These are phyloP conservation scores for Triticum aestivum DNA, from an alignment of 176 grass and related monocot species.

Conservation along the genomic window IWGSC_CS_RefSeq_v2.1 NC_057808.1:482286861-482287360, in stretches of 20 bases:
- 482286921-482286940: conserved; percentile 99
- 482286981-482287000: conserved; percentile 14
- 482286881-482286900: conserved; percentile 72
- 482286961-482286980: conserved; percentile 43
- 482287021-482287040: conserved; percentile 58
- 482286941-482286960: conserved; percentile 90
- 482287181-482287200: conserved; percentile 15
- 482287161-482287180: neutral
- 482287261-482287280: conserved; percentile 98
- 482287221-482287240: conserved; percentile 39
- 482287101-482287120: conserved; percentile 91
- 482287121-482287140: conserved; percentile 97
- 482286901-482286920: conserved; percentile 97
- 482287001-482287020: conserved; percentile 17
- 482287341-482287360: conserved; percentile 90
- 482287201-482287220: conserved; percentile 6
- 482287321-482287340: conserved; percentile 89
- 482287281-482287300: conserved; percentile 98
- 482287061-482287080: conserved; percentile 82
- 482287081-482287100: conserved; percentile 94
- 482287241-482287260: conserved; percentile 93
- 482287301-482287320: conserved; percentile 78
- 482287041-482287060: conserved; percentile 77
- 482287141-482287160: conserved; percentile 89
- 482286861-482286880: conserved; percentile 55